A percentile compares a stretch with the other conserved stretches of the same genome.
phyloP scores from a whole-genome alignment of 75 land plant genomes.

The Adiantum capillusveneris region DNA sequence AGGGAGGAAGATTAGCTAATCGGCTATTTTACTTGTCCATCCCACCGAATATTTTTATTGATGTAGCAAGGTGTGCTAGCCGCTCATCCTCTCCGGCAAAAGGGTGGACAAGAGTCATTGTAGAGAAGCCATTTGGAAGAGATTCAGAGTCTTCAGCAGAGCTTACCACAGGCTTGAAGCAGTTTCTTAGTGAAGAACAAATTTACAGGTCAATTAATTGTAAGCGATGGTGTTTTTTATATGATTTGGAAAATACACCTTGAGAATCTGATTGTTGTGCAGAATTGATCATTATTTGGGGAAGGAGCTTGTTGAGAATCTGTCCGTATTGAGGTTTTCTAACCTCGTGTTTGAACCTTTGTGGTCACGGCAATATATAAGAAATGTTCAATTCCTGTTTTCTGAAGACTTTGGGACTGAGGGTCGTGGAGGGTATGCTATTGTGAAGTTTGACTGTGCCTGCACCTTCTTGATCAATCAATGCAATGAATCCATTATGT shows the following conservation, averaged over 20 bases:
- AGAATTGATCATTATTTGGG: constrained; percentile 98
- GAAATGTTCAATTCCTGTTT: constrained; percentile 89
- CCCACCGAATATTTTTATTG: constrained; percentile 85
- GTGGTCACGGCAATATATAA: constrained; percentile 95
- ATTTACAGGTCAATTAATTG: constrained; percentile 98
- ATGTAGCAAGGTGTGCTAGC: constrained; percentile 91
- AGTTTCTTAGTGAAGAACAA: constrained; percentile 80
- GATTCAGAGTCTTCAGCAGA: constrained; percentile 97
- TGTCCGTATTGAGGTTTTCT: constrained; percentile 90
- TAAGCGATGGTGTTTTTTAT: no score
- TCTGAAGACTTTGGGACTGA: constrained; percentile 99
- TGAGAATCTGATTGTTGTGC: constrained; percentile 13
- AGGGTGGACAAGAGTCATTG: constrained; percentile 96
- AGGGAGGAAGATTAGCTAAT: constrained; percentile 80
- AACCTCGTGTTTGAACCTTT: constrained; percentile 94
- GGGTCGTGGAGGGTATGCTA: constrained; percentile 90
- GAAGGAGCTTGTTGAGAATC: constrained; percentile 92
- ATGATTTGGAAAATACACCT: no score
- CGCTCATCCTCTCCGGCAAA: constrained; percentile 60
- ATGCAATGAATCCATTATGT: no score
- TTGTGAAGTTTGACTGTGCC: no score
- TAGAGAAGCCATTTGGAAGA: constrained; percentile 97
- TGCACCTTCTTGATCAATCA: no score
- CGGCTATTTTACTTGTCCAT: constrained; percentile 85
- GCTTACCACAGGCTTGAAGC: constrained; percentile 71